Evolutionary conservation across 208 protist genomes (phyloP).

Genomic region (Tritrichomonas foetus): DNA sequence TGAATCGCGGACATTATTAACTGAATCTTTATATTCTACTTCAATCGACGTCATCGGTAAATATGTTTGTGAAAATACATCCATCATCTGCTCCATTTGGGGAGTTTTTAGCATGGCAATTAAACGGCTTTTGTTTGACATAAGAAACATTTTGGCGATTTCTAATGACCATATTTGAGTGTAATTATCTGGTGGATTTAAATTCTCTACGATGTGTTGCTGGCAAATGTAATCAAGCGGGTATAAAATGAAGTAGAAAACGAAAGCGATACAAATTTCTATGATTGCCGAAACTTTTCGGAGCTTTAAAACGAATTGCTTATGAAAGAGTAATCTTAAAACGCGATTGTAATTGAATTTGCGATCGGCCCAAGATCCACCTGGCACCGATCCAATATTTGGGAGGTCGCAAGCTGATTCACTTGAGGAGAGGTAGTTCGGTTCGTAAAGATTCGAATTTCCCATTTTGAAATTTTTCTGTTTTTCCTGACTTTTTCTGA

Average conservation of each 20-base stretch:
- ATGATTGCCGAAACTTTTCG: not conserved
- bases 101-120: not conserved
- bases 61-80: not conserved
- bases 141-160: not conserved
- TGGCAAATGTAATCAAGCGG: not conserved
- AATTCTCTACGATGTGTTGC: not conserved
- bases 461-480: too few relatives aligned
- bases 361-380: not conserved
- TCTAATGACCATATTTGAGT: not conserved
- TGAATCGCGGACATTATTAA: not conserved
- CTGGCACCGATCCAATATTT: too few relatives aligned
- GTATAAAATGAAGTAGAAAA: not conserved
- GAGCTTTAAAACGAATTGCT: not conserved
- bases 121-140: not conserved
- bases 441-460: too few relatives aligned
- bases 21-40: not conserved
- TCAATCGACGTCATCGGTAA: not conserved
- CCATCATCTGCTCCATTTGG: not conserved
- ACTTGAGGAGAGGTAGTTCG: too few relatives aligned
- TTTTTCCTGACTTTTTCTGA: too few relatives aligned
- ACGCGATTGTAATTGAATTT: not conserved
- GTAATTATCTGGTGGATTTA: not conserved
- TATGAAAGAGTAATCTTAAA: not conserved
- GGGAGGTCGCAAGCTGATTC: too few relatives aligned
- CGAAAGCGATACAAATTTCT: not conserved